Evolutionary conservation across 768 basidiomycete species (phyloP).

Genomic region (Phylloporus arenicola): DNA sequence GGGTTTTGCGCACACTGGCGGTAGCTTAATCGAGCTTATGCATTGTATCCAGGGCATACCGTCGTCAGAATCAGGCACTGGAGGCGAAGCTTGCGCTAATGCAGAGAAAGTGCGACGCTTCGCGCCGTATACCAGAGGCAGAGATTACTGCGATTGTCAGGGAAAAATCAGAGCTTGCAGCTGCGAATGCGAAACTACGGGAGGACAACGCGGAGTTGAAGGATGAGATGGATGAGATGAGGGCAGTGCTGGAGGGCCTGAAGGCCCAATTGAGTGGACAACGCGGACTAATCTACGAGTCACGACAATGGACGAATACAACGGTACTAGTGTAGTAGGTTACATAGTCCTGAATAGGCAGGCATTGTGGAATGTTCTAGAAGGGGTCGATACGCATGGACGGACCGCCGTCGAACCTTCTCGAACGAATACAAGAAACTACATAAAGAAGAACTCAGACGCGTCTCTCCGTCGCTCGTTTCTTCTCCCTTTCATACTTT

Average conservation of each 20-base stretch:
- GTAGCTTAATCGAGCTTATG: background rate
- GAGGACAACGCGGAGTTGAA: conserved; percentile 53
- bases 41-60: conserved; percentile 39
- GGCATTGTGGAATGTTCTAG: conserved; percentile 32
- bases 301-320: conserved; percentile 37
- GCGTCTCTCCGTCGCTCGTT: conserved; percentile 11
- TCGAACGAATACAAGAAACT: conserved; percentile 33
- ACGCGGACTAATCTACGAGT: conserved; percentile 41
- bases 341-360: conserved; percentile 23
- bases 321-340: background rate
- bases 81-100: conserved; percentile 50
- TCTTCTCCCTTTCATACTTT: conserved; percentile 11
- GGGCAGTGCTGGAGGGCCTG: conserved; percentile 64
- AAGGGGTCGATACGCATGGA: conserved; percentile 19
- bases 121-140: conserved; percentile 31
- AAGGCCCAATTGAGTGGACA: conserved; percentile 51
- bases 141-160: conserved; percentile 42
- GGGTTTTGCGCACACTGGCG: conserved; percentile 14
- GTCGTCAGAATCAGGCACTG: conserved; percentile 56
- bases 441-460: conserved; percentile 33
- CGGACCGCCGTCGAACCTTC: conserved; percentile 36
- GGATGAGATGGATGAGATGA: conserved; percentile 61
- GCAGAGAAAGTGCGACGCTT: conserved; percentile 39
- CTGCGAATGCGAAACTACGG: conserved; percentile 47
- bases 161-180: conserved; percentile 43